phyloP scores from a whole-genome alignment of 768 basidiomycete genomes.

The Pleurotus tuber-regium region DNA sequence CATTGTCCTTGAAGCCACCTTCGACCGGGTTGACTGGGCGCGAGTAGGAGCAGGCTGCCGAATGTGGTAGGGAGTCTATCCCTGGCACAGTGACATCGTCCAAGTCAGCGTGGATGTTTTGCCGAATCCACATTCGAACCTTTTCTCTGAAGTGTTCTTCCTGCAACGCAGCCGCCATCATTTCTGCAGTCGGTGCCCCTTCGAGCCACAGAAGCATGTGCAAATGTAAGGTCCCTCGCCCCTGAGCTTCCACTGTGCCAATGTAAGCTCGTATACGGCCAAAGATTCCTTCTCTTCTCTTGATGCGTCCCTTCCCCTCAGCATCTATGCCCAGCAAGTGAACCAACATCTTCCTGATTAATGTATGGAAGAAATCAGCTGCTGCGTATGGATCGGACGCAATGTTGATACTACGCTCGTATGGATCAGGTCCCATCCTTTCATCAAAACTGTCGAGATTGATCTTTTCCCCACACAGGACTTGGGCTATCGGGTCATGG shows the following conservation, averaged over 20 bases:
- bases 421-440: constrained; percentile 21
- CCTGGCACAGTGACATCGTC: constrained; percentile 13
- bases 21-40: constrained; percentile 24
- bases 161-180: constrained; percentile 21
- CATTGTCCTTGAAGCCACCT: constrained; percentile 4
- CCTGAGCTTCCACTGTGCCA: constrained; percentile 38
- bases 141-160: constrained; percentile 23
- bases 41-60: no score
- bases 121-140: constrained; percentile 25
- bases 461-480: constrained; percentile 40
- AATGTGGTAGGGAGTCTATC: constrained; percentile 11
- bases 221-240: constrained; percentile 36
- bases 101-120: constrained; percentile 29
- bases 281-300: constrained; percentile 27
- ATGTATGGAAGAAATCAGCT: constrained; percentile 37
- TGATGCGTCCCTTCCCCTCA: constrained; percentile 6
- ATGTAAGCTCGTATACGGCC: constrained; percentile 18
- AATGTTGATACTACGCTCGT: constrained; percentile 22
- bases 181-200: constrained; percentile 21
- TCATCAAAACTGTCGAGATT: constrained; percentile 36
- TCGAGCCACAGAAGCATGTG: constrained; percentile 38
- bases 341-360: constrained; percentile 28
- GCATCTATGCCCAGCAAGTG: constrained; percentile 29
- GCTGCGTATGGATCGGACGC: constrained; percentile 39
- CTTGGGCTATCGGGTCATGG: constrained; percentile 42